Base-by-base conservation (phyloP, 495 filamentous ascomycete species). In the Aspergillus bridgeri region DNA sequence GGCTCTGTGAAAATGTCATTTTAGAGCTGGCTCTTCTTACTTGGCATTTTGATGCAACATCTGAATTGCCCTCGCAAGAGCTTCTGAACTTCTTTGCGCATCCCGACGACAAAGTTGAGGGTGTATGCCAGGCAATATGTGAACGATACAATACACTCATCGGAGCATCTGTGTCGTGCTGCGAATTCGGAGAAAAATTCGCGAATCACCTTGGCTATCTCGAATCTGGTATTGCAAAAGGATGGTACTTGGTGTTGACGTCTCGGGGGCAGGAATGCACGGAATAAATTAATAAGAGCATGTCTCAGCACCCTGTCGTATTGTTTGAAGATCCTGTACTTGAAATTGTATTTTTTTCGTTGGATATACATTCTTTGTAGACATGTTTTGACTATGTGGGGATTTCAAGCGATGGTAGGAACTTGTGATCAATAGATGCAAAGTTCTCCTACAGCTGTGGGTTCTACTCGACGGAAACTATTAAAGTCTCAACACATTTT, bases 11-110 rank as follows among this genome's bases (percentile, higher is more conserved):
- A 2, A 21, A 48, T 8, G 19, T 48, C 45, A 48, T 48, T 48
- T 8, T 48, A 48, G 45, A 48, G 9, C 45, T 48, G 19, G 45
- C 45, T 21, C 45, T 48, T 48, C 45, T 48, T 2, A 48, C 45
- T 48, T 48, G 19, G 45, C 19, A 48, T 21, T 48, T 48, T 48
- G 45, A 48, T 48, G 45, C 19, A 48, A 48, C 45, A 48, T n/a
- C 45, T 8, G 13, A 48, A 48, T 48, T 48, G 15, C 45, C 45
- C 9, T 21, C 18, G 19, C 9, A 48, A 48, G 45, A 48, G 45
- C 45, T 48, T 48, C 45, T 48, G 45, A 8, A 48, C 45, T 48
- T 48, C 19, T 48, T 48, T 48, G 19, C 19, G 9, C 45, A 48
- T 48, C 45, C 45, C 45, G 15, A 48, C 45, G 45, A 48, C 45